phyloP scores from a whole-genome alignment of 495 filamentous ascomycete genomes.

The Daldinia decipiens region DNA sequence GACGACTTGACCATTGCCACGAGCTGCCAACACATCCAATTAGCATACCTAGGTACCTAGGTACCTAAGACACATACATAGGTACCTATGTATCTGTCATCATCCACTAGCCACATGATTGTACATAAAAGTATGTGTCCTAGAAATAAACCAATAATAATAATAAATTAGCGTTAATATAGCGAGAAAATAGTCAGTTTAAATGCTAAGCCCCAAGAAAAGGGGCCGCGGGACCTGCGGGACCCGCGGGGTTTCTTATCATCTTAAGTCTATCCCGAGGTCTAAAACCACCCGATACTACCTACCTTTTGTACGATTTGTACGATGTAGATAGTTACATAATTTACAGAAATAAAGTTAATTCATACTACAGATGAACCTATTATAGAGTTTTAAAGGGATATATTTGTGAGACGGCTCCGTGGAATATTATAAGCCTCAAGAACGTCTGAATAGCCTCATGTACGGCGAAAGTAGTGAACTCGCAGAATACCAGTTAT shows the following conservation, averaged over 20 bases:
- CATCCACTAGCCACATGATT: not conserved
- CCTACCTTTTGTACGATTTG: not conserved
- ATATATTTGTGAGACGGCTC: not conserved
- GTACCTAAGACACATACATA: too few species aligned
- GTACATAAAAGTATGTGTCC: too few species aligned
- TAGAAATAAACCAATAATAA: not conserved
- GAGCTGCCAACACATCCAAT: constrained; percentile 1
- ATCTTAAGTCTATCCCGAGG: not conserved
- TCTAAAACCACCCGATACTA: not conserved
- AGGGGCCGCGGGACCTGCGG: not conserved
- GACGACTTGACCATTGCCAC: not conserved
- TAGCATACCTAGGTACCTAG: not conserved
- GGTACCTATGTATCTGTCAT: not conserved
- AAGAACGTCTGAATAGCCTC: not conserved
- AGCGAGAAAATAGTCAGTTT: not conserved
- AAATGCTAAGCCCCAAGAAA: not conserved
- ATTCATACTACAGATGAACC: not conserved
- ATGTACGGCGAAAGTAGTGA: not conserved
- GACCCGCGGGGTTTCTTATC: not conserved
- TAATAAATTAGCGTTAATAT: not conserved
- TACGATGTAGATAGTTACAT: not conserved
- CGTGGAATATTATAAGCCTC: not conserved
- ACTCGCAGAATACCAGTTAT: too few species aligned
- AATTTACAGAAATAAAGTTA: not conserved
- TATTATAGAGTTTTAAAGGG: not conserved